Evolutionary conservation across 2,329 filamentous ascomycete species (phyloP).

Genomic region (Aspergillus costaricaensis): DNA sequence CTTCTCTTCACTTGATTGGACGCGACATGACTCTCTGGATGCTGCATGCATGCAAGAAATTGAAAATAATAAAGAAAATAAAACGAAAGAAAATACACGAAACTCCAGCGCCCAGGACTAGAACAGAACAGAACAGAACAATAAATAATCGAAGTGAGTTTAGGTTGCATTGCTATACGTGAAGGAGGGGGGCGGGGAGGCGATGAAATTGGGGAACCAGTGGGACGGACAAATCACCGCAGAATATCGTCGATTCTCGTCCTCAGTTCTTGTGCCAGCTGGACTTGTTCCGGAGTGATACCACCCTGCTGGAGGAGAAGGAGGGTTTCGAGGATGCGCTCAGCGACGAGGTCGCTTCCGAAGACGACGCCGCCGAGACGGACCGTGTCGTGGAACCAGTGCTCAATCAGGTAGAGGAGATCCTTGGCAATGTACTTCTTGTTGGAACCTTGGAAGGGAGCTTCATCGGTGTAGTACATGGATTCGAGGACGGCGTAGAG

Average conservation of each 20-base stretch:
- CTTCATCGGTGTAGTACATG: slow-evolving; percentile 68
- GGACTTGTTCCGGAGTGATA: slow-evolving; percentile 41
- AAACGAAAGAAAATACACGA: background rate
- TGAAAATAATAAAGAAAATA: background rate
- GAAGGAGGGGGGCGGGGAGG: background rate
- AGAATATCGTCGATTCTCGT: slow-evolving; percentile 44
- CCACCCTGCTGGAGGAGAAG: slow-evolving; percentile 48
- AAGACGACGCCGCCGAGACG: slow-evolving; percentile 58
- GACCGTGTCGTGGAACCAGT: slow-evolving; percentile 62
- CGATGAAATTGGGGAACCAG: background rate
- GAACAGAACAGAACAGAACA: background rate
- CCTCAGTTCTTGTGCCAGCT: slow-evolving; percentile 44
- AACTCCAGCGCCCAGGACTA: background rate
- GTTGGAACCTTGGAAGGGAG: slow-evolving; percentile 62
- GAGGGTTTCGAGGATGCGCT: slow-evolving; percentile 49
- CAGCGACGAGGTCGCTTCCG: slow-evolving; percentile 61
- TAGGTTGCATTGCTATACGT: background rate
- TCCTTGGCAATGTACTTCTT: slow-evolving; percentile 61
- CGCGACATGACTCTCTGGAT: background rate
- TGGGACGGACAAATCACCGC: slow-evolving; percentile 28
- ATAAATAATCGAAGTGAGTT: background rate
- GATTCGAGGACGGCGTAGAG: slow-evolving; percentile 64
- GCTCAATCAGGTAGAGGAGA: slow-evolving; percentile 61
- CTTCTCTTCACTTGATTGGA: too few species aligned
- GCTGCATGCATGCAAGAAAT: background rate